Percentiles rank a stretch among this genome's conserved stretches.
phyloP scores from a whole-genome alignment of 1,284 basidiomycete species.

The Exobasidium cylindrosporum region DNA sequence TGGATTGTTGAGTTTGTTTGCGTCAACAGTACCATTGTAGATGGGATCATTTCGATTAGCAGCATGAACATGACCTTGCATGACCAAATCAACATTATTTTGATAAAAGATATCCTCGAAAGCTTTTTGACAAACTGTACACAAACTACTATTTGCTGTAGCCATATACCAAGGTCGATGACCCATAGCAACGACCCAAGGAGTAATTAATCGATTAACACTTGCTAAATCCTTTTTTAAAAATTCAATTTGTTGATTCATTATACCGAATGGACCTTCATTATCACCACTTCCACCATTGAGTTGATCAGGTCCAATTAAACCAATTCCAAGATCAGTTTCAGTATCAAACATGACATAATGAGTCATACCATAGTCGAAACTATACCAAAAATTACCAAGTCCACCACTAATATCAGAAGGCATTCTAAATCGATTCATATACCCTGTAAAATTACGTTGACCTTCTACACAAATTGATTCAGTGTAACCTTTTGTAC shows the following conservation, averaged over 20 bases:
- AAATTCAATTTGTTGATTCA: conserved; percentile 27
- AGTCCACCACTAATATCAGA: conserved; percentile 14
- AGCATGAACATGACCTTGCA: conserved; percentile 56
- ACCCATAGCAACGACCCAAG: conserved; percentile 56
- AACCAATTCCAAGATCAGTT: conserved; percentile 31
- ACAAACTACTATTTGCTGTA: conserved; percentile 25
- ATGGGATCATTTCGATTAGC: conserved; percentile 53
- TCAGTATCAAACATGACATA: conserved; percentile 39
- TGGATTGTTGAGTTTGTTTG: conserved; percentile 41
- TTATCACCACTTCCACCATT: conserved; percentile 21
- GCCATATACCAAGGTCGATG: conserved; percentile 30
- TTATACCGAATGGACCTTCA: conserved; percentile 14
- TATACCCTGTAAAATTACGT: conserved; percentile 37
- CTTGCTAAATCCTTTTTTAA: conserved; percentile 52
- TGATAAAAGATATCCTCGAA: conserved; percentile 54
- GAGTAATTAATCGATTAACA: conserved; percentile 55
- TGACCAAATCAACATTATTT: conserved; percentile 52
- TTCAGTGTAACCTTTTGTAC: conserved; percentile 21
- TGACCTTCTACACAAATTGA: conserved; percentile 32
- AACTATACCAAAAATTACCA: conserved; percentile 33
- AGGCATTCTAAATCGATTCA: conserved; percentile 28
- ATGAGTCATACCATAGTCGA: conserved; percentile 38
- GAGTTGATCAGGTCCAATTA: conserved; percentile 26
- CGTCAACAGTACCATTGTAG: conserved; percentile 39
- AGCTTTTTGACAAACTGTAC: conserved; percentile 51